Evolutionary conservation across 306 rosid genomes (phyloP).

Genomic region (Dryas drummondii): DNA sequence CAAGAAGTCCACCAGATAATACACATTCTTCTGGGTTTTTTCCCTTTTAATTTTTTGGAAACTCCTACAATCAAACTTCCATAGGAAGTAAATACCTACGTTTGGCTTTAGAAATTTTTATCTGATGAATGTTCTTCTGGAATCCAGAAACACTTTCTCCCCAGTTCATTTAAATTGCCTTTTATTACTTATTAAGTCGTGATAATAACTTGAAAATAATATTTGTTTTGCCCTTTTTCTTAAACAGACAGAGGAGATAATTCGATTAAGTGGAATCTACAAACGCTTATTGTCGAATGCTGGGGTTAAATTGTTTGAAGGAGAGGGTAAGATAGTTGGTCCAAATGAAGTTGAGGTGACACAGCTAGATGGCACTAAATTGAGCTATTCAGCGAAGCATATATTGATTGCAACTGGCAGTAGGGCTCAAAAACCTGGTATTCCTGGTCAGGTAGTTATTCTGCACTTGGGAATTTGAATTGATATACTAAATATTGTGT

Average conservation of each 20-base stretch:
- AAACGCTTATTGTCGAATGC: constrained; percentile 81
- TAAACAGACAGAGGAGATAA: constrained; percentile 85
- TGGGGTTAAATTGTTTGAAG: constrained; percentile 86
- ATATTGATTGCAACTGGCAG: constrained; percentile 91
- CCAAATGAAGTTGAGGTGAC: constrained; percentile 96
- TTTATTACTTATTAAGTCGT: not conserved
- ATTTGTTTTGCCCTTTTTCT: constrained; percentile 9
- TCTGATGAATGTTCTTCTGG: not conserved
- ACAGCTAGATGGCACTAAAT: constrained; percentile 93
- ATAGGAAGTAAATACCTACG: not conserved
- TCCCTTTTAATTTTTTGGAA: not conserved
- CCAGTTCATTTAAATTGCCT: not conserved
- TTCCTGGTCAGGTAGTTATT: constrained; percentile 80
- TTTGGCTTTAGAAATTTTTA: not conserved
- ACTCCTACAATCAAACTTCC: not conserved
- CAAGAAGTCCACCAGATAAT: not conserved
- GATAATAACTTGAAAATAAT: not conserved
- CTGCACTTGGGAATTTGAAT: constrained; percentile 24
- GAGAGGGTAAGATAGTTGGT: constrained; percentile 85
- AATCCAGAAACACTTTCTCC: not conserved
- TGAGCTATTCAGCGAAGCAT: constrained; percentile 88
- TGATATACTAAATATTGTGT: not conserved
- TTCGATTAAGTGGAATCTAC: constrained; percentile 86
- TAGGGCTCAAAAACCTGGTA: constrained; percentile 70
- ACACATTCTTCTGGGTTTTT: not conserved